Percentiles rank a stretch among this genome's conserved stretches.
Evolutionary conservation across 2,329 filamentous ascomycete species (phyloP).

Genomic region (Penicillium janthinellum): DNA sequence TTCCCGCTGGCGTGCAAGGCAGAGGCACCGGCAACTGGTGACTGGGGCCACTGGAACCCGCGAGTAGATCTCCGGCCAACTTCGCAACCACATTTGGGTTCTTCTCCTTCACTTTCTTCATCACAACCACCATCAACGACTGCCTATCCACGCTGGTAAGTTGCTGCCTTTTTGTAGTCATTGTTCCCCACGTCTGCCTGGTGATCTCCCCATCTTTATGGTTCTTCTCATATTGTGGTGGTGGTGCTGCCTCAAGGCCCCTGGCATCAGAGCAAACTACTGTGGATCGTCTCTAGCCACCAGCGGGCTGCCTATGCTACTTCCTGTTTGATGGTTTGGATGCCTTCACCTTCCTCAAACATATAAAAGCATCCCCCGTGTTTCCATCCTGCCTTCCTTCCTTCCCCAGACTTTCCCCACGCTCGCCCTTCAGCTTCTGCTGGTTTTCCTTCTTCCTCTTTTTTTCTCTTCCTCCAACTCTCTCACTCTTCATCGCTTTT

Average conservation of each 20-base stretch:
- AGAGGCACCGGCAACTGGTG: background rate
- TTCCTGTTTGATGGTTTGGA: background rate
- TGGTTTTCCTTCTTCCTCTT: background rate
- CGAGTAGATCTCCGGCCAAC: background rate
- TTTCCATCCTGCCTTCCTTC: constrained; percentile 1
- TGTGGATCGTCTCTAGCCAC: constrained; percentile 1
- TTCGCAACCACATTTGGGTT: background rate
- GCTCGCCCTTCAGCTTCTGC: too few relatives aligned
- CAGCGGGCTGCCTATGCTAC: background rate
- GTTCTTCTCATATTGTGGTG: too few relatives aligned
- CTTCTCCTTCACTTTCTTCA: background rate
- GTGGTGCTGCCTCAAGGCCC: background rate
- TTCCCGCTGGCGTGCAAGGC: background rate
- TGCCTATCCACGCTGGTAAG: background rate
- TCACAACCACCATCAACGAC: background rate
- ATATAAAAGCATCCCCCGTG: background rate
- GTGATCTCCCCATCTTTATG: background rate
- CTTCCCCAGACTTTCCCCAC: background rate
- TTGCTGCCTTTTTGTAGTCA: background rate
- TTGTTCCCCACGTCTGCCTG: background rate
- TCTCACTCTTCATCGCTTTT: background rate
- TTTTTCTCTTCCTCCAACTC: background rate
- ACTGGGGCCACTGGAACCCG: background rate
- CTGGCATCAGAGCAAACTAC: background rate
- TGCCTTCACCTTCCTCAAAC: background rate